These are phyloP conservation scores for Margaritispora aquatica DNA, from an alignment of 495 filamentous ascomycete genomes.

Conservation along the genomic window DNA sequence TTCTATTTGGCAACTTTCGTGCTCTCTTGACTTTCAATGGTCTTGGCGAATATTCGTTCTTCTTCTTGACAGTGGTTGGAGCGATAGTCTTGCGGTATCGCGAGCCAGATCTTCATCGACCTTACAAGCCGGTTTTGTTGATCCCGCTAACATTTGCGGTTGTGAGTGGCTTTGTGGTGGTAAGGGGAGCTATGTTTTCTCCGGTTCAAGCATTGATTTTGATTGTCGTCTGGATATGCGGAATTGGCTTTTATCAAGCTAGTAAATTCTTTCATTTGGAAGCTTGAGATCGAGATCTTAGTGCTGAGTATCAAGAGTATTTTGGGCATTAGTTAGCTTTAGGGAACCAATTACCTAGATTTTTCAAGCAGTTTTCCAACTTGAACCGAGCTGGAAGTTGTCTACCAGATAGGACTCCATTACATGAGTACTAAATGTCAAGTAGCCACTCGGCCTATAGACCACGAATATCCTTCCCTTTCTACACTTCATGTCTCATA, in stretches of 20 bases:
- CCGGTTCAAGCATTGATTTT: constrained; percentile 41
- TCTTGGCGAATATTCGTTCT: constrained; percentile 50
- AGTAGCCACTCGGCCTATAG: too few relatives aligned
- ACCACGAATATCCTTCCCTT: too few relatives aligned
- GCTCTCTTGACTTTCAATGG: constrained; percentile 51
- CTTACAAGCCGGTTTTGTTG: constrained; percentile 40
- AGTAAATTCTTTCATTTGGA: neutral
- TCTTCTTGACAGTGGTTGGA: constrained; percentile 49
- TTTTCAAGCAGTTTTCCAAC: too few relatives aligned
- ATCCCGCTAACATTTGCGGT: constrained; percentile 41
- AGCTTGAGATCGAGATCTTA: too few relatives aligned
- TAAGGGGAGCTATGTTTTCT: constrained; percentile 46
- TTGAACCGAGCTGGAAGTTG: too few relatives aligned
- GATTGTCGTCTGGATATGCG: constrained; percentile 38
- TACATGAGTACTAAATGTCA: too few relatives aligned
- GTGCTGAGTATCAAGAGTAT: too few relatives aligned
- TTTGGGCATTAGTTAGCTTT: too few relatives aligned
- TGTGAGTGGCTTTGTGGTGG: constrained; percentile 48
- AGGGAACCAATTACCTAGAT: too few relatives aligned
- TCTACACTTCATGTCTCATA: too few relatives aligned
- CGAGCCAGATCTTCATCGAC: constrained; percentile 38
- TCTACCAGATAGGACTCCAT: too few relatives aligned
- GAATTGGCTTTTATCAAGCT: constrained; percentile 32
- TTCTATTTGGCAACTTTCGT: constrained; percentile 49
- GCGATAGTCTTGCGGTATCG: constrained; percentile 43